Base-by-base conservation (phyloP, 129 eudicot genomes). In the Pittosporum tobira region DNA sequence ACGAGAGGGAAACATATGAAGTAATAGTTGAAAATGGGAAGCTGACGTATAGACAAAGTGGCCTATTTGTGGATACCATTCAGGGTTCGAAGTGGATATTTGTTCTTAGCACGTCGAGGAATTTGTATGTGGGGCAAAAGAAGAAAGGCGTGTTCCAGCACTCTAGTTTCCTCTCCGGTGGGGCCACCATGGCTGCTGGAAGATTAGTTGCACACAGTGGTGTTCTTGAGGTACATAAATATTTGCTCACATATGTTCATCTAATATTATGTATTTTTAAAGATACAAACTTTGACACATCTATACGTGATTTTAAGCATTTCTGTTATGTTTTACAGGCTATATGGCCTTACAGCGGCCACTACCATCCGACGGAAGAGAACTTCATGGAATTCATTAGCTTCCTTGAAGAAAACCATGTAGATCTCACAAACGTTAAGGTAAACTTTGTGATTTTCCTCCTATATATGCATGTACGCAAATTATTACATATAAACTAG, bases 331-430 rank as follows among this genome's bases (percentile, higher is more conserved):
- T 16, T 62, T 55, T 75, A 34, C 76, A 87, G 96, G 97, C 97
- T 54, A 82, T 88, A 60, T 88, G 97, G 97, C 97, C 97, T 3
- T 88, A 88, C 36, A 88, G 97, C 42, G 97, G 97, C 22, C 97
- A 85, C 65, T 88, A 88, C 77, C 97, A 68, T 69, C 97, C 97
- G 9, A 88, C 97, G 2, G 97, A 88, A 75, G 94, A 88, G 51
- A 88, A 88, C 71, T 88, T 88, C 55, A 74, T 40, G 45, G 94
- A 85, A 59, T 88, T 88, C 81, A 66, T 85, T 34, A 69, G 81
- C 74, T 88, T 88, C 79, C 76, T 88, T 15, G 82, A 82, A 78
- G 95, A 88, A 57, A 75, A 88, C 77, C 43, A 68, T 70, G 93
- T 88, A 11, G 91, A 88, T 66, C 91, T 88, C 64, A 67, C 79